phyloP scores from a whole-genome alignment of 1,284 basidiomycete species.

The Austropuccinia psidii region DNA sequence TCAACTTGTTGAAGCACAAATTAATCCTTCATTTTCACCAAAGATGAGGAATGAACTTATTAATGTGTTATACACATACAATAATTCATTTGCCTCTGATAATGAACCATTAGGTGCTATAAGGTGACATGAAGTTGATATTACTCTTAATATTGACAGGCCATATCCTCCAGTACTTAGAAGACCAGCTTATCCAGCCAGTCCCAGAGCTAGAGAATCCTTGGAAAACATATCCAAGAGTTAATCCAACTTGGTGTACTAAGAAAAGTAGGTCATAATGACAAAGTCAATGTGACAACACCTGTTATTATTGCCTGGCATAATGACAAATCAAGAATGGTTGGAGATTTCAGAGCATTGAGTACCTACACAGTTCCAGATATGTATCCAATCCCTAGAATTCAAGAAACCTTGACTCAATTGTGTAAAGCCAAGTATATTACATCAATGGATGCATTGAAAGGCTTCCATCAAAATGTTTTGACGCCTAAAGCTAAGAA shows the following conservation, averaged over 20 bases:
- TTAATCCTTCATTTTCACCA: too few relatives aligned
- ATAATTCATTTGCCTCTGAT: neutral
- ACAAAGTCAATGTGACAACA: slow-evolving; percentile 2
- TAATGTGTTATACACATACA: neutral
- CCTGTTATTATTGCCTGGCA: slow-evolving; percentile 9
- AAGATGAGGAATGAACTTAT: too few relatives aligned
- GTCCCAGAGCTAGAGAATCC: neutral
- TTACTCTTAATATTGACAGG: neutral
- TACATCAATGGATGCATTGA: neutral
- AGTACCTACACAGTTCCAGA: slow-evolving; percentile 11
- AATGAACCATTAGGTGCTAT: neutral
- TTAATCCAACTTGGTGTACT: neutral
- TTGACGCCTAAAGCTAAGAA: neutral
- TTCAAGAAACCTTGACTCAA: neutral
- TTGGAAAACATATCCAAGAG: neutral
- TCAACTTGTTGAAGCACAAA: too few relatives aligned
- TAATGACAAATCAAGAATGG: neutral
- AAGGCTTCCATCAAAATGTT: slow-evolving; percentile 7
- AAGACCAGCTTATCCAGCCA: slow-evolving; percentile 8
- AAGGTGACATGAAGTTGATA: slow-evolving; percentile 1
- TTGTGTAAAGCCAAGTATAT: neutral
- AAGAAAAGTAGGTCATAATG: neutral
- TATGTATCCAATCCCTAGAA: neutral
- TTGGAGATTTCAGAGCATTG: neutral
- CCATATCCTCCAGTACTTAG: neutral